Evolutionary conservation across 441 rosid species (phyloP).

Genomic region (Arabidopsis lyrata): DNA sequence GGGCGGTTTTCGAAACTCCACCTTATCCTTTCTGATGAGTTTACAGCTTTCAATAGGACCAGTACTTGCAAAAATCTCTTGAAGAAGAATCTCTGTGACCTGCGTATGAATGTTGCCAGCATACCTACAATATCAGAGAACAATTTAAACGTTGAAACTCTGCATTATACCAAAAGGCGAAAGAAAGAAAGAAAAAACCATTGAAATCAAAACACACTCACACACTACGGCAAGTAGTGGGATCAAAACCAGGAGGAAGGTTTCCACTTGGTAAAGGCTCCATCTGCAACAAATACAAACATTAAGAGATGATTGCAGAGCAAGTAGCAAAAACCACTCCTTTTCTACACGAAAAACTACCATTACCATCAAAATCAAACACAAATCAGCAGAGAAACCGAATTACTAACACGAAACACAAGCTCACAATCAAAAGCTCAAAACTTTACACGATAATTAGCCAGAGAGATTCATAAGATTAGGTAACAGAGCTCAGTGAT

Average conservation of each 20-base stretch:
- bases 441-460: background rate
- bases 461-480: background rate
- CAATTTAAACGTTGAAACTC: slow-evolving; percentile 23
- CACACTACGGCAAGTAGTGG: slow-evolving; percentile 50
- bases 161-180: too few relatives aligned
- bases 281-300: slow-evolving; percentile 30
- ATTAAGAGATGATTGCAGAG: background rate
- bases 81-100: slow-evolving; percentile 91
- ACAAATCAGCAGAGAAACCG: background rate
- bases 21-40: slow-evolving; percentile 97
- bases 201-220: slow-evolving; percentile 33
- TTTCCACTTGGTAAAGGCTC: slow-evolving; percentile 49
- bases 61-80: slow-evolving; percentile 90
- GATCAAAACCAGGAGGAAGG: slow-evolving; percentile 53
- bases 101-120: slow-evolving; percentile 96
- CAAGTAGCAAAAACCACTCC: slow-evolving; percentile 1
- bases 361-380: slow-evolving; percentile 19
- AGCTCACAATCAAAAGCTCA: slow-evolving; percentile 17
- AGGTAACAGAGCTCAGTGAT: background rate
- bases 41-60: slow-evolving; percentile 97
- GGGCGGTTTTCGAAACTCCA: slow-evolving; percentile 14
- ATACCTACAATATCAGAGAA: slow-evolving; percentile 68
- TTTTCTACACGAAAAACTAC: background rate
- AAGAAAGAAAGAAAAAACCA: too few relatives aligned
- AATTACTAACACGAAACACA: slow-evolving; percentile 22